Evolutionary conservation across 306 rosid genomes (phyloP).

Genomic region (Fagus crenata): DNA sequence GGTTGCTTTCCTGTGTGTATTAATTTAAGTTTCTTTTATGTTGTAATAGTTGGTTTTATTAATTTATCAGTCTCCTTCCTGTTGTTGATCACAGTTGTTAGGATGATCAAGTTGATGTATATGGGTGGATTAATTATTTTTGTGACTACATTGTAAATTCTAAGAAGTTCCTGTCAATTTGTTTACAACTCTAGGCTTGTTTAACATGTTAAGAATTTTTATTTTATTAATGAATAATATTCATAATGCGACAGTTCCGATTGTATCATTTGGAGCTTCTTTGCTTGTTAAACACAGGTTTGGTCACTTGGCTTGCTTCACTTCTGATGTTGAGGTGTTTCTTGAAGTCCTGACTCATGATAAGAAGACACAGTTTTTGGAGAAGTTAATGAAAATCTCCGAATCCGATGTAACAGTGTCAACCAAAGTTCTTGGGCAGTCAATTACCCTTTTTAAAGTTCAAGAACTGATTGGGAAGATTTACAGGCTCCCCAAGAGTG

Average conservation of each 20-base stretch:
- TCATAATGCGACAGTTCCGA: slow-evolving; percentile 15
- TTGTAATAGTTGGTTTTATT: neutral
- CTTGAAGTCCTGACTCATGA: slow-evolving; percentile 61
- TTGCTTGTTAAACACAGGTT: slow-evolving; percentile 59
- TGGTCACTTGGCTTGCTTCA: slow-evolving; percentile 89
- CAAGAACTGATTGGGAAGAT: slow-evolving; percentile 58
- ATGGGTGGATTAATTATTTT: slow-evolving; percentile 11
- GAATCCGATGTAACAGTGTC: slow-evolving; percentile 45
- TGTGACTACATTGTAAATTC: slow-evolving; percentile 2
- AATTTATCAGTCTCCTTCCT: neutral
- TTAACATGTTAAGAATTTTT: neutral
- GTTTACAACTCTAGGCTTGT: slow-evolving; percentile 15
- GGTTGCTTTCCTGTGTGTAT: neutral
- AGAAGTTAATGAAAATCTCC: slow-evolving; percentile 49
- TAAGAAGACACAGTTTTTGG: slow-evolving; percentile 62
- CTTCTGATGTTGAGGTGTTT: slow-evolving; percentile 75
- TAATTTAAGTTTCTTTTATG: slow-evolving; percentile 4
- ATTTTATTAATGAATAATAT: slow-evolving; percentile 1
- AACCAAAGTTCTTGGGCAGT: slow-evolving; percentile 65
- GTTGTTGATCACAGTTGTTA: slow-evolving; percentile 4
- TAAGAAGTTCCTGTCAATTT: neutral
- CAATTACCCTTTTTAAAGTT: slow-evolving; percentile 67
- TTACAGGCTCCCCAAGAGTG: slow-evolving; percentile 49
- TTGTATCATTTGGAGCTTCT: slow-evolving; percentile 20
- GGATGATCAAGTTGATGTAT: slow-evolving; percentile 7